phyloP scores from a whole-genome alignment of 345 rosid genomes.

The Anacardium occidentale region DNA sequence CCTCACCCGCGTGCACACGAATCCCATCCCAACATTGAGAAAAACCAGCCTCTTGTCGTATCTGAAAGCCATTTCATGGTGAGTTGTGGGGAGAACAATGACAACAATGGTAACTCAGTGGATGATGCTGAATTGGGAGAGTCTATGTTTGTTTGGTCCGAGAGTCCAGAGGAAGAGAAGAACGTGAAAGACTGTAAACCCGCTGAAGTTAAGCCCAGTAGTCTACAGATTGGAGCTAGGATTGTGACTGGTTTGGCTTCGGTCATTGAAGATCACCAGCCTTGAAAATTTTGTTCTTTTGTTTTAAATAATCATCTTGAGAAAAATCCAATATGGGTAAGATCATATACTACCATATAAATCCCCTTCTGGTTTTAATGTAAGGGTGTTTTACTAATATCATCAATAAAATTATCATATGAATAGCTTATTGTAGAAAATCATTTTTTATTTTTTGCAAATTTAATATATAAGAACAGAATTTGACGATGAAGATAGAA shows the following conservation, averaged over 20 bases:
- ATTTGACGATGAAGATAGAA: constrained; percentile 19
- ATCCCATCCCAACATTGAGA: constrained; percentile 16
- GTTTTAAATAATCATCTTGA: not conserved
- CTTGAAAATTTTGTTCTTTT: constrained; percentile 15
- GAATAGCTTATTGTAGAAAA: not conserved
- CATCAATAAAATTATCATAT: constrained; percentile 26
- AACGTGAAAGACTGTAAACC: constrained; percentile 39
- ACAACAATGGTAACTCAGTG: not conserved
- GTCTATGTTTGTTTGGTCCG: constrained; percentile 29
- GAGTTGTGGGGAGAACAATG: constrained; percentile 3
- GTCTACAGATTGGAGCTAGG: constrained; percentile 38
- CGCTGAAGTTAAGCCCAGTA: constrained; percentile 46
- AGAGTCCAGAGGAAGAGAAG: constrained; percentile 28
- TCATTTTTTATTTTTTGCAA: not conserved
- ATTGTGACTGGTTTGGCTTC: constrained; percentile 61
- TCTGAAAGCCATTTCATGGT: constrained; percentile 13
- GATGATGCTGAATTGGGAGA: constrained; percentile 23
- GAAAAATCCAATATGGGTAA: constrained; percentile 20
- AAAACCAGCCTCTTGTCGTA: constrained; percentile 20
- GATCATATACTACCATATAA: constrained; percentile 18
- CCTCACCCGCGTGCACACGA: constrained; percentile 34
- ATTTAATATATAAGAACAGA: constrained; percentile 10
- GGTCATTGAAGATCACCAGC: constrained; percentile 34
- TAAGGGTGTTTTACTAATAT: constrained; percentile 45
- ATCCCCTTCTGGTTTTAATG: constrained; percentile 50